These are phyloP conservation scores for Coemansia pectinata DNA, from an alignment of 192 early-diverging fungal species.

Conservation along the genomic window DNA sequence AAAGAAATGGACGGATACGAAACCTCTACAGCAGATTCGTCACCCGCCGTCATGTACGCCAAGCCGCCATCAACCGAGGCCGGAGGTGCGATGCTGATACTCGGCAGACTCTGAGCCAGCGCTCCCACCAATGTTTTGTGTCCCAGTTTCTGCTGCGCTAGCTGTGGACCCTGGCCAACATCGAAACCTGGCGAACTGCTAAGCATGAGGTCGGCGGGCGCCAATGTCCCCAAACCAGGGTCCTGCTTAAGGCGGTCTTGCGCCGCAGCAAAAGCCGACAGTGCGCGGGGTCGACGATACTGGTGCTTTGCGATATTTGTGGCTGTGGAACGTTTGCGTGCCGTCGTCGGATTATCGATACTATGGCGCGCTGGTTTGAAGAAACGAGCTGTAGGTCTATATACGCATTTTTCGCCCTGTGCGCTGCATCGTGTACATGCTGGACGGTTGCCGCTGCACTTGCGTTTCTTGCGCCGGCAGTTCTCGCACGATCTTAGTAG, in stretches of 20 bases:
- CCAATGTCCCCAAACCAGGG: conserved; percentile 11
- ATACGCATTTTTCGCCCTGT: conserved; percentile 47
- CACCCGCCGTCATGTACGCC: conserved; percentile 40
- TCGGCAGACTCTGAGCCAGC: not conserved
- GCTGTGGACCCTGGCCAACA: not conserved
- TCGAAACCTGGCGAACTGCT: not conserved
- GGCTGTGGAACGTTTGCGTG: not conserved
- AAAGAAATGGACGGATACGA: not conserved
- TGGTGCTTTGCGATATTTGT: not conserved
- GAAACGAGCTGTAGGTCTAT: conserved; percentile 44
- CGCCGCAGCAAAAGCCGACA: conserved; percentile 30
- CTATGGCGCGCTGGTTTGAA: conserved; percentile 21
- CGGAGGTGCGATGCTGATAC: not conserved
- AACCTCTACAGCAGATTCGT: conserved; percentile 4
- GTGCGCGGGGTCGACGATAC: conserved; percentile 31
- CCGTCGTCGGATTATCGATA: conserved; percentile 5
- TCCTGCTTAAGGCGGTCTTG: conserved; percentile 3
- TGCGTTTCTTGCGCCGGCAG: conserved; percentile 56
- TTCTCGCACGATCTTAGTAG: conserved; percentile 53
- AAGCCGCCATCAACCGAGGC: conserved; percentile 19
- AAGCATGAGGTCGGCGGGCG: conserved; percentile 39
- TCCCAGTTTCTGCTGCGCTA: not conserved
- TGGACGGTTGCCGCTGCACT: conserved; percentile 51
- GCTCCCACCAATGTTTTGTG: not conserved
- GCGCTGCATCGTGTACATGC: conserved; percentile 42